A percentile compares a stretch with the other conserved stretches of the same genome.
phyloP scores from a whole-genome alignment of 2,329 filamentous ascomycete genomes.

The Tolypocladium pustulatum region DNA sequence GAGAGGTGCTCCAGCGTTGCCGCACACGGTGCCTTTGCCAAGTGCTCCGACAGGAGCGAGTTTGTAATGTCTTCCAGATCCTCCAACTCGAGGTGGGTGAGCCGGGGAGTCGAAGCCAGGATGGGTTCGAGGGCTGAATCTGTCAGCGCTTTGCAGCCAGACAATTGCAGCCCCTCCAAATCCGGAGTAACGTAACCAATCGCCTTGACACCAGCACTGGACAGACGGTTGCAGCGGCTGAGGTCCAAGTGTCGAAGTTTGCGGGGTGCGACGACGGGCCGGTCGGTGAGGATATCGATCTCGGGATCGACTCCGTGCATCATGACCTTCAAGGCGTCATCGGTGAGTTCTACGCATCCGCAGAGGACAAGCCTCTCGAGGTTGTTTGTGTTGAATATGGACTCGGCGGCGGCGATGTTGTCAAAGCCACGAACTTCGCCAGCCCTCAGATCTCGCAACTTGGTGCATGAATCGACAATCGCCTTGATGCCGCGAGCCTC shows the following conservation, averaged over 20 bases:
- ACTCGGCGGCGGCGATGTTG: constrained; percentile 57
- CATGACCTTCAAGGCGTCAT: constrained; percentile 62
- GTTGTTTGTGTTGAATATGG: constrained; percentile 69
- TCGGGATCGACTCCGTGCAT: constrained; percentile 67
- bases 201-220: constrained; percentile 57
- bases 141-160: constrained; percentile 63
- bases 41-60: constrained; percentile 54
- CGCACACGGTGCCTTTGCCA: constrained; percentile 69
- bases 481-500: constrained; percentile 65
- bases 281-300: constrained; percentile 69
- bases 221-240: constrained; percentile 66
- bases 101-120: constrained; percentile 60
- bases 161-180: constrained; percentile 74
- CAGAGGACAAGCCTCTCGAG: constrained; percentile 75
- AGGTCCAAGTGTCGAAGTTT: constrained; percentile 77
- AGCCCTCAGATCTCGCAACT: constrained; percentile 68
- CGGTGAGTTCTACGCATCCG: constrained; percentile 68
- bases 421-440: constrained; percentile 76
- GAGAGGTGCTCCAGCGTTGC: constrained; percentile 66
- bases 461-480: constrained; percentile 62
- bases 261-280: constrained; percentile 65
- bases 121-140: constrained; percentile 64
- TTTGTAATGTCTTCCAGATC: constrained; percentile 74
- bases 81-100: constrained; percentile 85
- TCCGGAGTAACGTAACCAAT: constrained; percentile 67